Evolutionary conservation across 768 basidiomycete species (phyloP).

Genomic region (Rhodotorula diobovata): DNA sequence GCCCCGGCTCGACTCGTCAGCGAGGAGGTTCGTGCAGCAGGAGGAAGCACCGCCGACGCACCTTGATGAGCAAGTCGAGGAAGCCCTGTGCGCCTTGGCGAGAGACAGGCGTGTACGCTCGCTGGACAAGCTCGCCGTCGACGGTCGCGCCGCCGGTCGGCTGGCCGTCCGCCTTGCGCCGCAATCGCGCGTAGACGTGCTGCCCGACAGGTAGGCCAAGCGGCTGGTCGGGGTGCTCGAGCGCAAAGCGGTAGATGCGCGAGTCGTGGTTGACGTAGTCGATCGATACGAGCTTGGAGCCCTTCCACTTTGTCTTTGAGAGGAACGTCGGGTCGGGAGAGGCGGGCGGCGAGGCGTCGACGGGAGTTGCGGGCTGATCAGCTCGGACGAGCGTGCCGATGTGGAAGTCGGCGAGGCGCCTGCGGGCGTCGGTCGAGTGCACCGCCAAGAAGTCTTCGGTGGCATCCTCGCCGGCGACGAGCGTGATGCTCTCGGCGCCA

Average conservation of each 20-base stretch:
- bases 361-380: neutral
- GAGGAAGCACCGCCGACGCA: neutral
- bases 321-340: slow-evolving; percentile 50
- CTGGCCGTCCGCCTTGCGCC: slow-evolving; percentile 44
- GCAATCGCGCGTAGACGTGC: slow-evolving; percentile 58
- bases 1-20: neutral
- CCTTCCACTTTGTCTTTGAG: slow-evolving; percentile 54
- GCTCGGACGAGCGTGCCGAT: slow-evolving; percentile 53
- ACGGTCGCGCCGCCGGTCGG: slow-evolving; percentile 5
- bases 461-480: slow-evolving; percentile 59
- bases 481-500: slow-evolving; percentile 56
- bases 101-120: slow-evolving; percentile 63
- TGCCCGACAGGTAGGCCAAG: slow-evolving; percentile 61
- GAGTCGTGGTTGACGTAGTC: slow-evolving; percentile 53
- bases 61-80: slow-evolving; percentile 56
- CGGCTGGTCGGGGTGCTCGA: slow-evolving; percentile 50
- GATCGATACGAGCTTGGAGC: slow-evolving; percentile 50
- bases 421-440: slow-evolving; percentile 55
- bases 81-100: slow-evolving; percentile 50
- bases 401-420: slow-evolving; percentile 54
- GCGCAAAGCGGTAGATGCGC: slow-evolving; percentile 54
- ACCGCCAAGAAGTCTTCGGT: slow-evolving; percentile 65
- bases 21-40: neutral
- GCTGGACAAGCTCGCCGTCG: slow-evolving; percentile 54
- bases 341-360: neutral